These are phyloP conservation scores for Aspergillus novoparasiticus DNA, from an alignment of 2,329 filamentous ascomycete species.

Conservation along the genomic window DNA sequence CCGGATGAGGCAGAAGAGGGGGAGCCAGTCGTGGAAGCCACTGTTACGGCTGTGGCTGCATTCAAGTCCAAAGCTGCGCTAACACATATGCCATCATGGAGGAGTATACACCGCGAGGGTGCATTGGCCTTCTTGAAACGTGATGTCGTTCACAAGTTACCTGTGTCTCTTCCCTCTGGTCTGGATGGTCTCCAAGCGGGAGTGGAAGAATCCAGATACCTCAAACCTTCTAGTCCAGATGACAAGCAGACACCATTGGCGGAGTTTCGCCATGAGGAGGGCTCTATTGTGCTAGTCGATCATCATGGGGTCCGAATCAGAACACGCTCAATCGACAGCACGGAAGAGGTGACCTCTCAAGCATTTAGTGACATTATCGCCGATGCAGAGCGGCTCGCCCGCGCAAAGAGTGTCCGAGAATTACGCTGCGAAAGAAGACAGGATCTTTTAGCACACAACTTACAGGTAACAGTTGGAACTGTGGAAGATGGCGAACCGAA, in stretches of 20 bases:
- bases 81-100: neutral
- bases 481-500: conserved; percentile 1
- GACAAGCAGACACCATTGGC: neutral
- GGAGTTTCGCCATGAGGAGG: neutral
- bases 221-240: neutral
- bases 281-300: neutral
- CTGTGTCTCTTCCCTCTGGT: neutral
- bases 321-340: neutral
- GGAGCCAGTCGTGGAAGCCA: neutral
- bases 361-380: neutral
- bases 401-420: neutral
- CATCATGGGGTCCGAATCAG: neutral
- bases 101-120: neutral
- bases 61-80: neutral
- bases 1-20: neutral
- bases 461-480: neutral
- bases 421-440: neutral
- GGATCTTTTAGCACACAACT: neutral
- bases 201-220: neutral
- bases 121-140: neutral
- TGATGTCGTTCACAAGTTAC: neutral
- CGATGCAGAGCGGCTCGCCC: neutral
- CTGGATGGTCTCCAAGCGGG: neutral
- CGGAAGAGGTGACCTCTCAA: neutral
- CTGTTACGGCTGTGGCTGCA: neutral